phyloP scores from a whole-genome alignment of 1,284 basidiomycete species.

The Termitomyces sp. region DNA sequence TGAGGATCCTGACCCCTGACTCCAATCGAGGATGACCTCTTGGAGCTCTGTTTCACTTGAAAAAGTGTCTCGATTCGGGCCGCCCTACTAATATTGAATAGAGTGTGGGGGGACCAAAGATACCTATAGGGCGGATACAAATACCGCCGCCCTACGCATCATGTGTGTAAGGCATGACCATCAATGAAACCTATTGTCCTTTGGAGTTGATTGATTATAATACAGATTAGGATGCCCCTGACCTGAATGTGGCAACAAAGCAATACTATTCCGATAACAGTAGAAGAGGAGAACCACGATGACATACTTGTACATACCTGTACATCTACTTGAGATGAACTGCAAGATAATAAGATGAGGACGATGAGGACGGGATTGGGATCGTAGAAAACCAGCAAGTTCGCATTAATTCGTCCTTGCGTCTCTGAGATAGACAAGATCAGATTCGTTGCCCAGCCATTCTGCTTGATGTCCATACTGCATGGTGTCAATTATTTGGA shows the following conservation, averaged over 20 bases:
- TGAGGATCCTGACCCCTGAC: neutral
- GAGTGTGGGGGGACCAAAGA: neutral
- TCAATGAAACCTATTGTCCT: neutral
- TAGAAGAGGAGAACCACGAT: neutral
- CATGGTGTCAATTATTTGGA: neutral
- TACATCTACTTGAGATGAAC: neutral
- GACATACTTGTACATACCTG: neutral
- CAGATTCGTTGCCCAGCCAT: neutral
- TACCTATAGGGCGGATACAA: neutral
- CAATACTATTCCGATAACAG: neutral
- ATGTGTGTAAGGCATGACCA: neutral
- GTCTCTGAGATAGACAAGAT: neutral
- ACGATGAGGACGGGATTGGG: neutral
- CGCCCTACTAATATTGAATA: neutral
- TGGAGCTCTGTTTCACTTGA: neutral
- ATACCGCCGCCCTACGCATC: neutral
- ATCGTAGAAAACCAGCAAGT: neutral
- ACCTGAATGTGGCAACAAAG: neutral
- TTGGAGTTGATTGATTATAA: neutral
- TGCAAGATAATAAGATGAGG: neutral
- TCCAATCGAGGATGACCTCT: neutral
- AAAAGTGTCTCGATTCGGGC: neutral
- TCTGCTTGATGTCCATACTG: neutral
- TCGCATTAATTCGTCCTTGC: neutral
- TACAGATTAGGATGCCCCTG: neutral